phyloP scores from a whole-genome alignment of 78 protist genomes.

The Bodo saltans region DNA sequence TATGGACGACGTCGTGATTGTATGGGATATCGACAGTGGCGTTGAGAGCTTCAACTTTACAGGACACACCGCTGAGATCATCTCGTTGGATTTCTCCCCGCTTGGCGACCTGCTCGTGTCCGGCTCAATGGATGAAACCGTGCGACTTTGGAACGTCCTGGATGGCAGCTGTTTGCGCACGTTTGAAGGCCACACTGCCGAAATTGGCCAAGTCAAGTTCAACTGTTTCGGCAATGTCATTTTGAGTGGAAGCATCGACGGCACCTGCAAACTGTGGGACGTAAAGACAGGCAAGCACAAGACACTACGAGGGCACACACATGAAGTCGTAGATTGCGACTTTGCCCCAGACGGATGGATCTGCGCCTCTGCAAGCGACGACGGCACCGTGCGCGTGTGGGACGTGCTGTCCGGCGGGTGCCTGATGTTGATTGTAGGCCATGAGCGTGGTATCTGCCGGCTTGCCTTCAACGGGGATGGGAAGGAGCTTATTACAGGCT shows the following conservation, averaged over 20 bases:
- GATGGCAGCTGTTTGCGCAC: background rate
- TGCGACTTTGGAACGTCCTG: constrained; percentile 12
- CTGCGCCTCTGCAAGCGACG: constrained; percentile 5
- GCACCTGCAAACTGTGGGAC: constrained; percentile 17
- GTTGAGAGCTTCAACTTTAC: background rate
- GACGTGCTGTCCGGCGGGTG: constrained; percentile 11
- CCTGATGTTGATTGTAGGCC: constrained; percentile 8
- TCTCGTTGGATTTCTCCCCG: constrained; percentile 9
- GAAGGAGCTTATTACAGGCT: constrained; percentile 9
- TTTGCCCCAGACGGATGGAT: constrained; percentile 4
- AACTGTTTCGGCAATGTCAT: constrained; percentile 9
- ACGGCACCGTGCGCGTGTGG: constrained; percentile 16
- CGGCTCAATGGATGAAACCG: background rate
- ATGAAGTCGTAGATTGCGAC: background rate
- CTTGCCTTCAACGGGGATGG: background rate
- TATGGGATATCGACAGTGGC: constrained; percentile 38
- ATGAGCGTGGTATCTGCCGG: background rate
- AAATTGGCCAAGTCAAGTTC: background rate
- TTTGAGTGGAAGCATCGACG: background rate
- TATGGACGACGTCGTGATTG: constrained; percentile 15
- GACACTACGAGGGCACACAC: background rate
- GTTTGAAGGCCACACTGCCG: constrained; percentile 18
- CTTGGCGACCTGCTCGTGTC: background rate
- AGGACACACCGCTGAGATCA: constrained; percentile 7
- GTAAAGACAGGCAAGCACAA: background rate